Evolutionary conservation across 139 green algal species (phyloP).

Genomic region (Chlorella sp.): DNA sequence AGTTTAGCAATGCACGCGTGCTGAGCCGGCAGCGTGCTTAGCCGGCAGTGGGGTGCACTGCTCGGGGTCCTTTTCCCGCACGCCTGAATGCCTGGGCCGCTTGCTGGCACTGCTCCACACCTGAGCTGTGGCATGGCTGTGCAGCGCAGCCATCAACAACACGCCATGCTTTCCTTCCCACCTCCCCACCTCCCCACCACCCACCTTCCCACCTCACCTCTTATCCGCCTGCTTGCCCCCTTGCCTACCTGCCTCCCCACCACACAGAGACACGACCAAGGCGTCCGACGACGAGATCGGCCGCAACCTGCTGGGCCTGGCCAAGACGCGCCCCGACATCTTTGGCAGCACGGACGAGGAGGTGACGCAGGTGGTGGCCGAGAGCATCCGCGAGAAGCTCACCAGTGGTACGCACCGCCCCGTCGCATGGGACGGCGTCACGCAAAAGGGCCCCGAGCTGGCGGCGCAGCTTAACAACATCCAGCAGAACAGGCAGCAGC

Average conservation of each 20-base stretch:
- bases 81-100: too few relatives aligned
- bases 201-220: too few relatives aligned
- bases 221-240: too few relatives aligned
- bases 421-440: conserved; percentile 59
- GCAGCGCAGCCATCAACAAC: too few relatives aligned
- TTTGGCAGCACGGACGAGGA: conserved; percentile 90
- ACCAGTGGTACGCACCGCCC: conserved; percentile 48
- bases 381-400: conserved; percentile 73
- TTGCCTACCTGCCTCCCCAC: not conserved
- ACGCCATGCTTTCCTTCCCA: too few relatives aligned
- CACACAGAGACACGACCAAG: conserved; percentile 30
- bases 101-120: too few relatives aligned
- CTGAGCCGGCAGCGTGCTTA: too few relatives aligned
- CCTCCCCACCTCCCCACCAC: too few relatives aligned
- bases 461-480: conserved; percentile 31
- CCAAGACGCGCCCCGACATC: conserved; percentile 86
- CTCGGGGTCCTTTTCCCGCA: too few relatives aligned
- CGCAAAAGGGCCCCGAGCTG: conserved; percentile 27
- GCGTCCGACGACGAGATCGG: conserved; percentile 93
- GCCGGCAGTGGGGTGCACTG: too few relatives aligned
- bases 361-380: conserved; percentile 58
- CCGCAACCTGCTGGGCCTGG: conserved; percentile 81
- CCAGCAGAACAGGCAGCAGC: conserved; percentile 6
- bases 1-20: too few relatives aligned
- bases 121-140: too few relatives aligned